These are phyloP conservation scores for Cytospora piceicola DNA, from an alignment of 2,329 filamentous ascomycete genomes.

Conservation along the genomic window DNA sequence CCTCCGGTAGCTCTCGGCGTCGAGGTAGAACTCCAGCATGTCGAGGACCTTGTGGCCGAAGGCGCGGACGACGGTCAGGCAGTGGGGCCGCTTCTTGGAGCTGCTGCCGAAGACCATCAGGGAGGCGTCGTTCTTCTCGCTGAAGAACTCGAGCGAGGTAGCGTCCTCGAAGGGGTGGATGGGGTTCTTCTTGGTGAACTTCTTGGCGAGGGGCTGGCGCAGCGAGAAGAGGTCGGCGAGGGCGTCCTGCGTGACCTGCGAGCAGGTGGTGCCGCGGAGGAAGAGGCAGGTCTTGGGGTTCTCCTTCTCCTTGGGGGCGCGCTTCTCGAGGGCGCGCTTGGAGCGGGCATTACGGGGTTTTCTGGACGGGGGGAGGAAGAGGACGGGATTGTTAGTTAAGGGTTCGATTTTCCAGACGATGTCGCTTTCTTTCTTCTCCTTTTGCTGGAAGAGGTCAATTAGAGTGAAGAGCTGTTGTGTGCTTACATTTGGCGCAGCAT, in stretches of 20 bases:
- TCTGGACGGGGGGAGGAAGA: conserved; percentile 39
- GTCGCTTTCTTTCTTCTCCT: too few relatives aligned
- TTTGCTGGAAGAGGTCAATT: not conserved
- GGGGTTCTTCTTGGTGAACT: conserved; percentile 96
- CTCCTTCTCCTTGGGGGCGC: conserved; percentile 85
- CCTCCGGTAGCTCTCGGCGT: conserved; percentile 71
- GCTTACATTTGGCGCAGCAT: conserved; percentile 57
- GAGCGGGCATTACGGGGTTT: conserved; percentile 78
- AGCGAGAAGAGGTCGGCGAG: conserved; percentile 83
- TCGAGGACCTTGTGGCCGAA: conserved; percentile 89
- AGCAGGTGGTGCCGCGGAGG: conserved; percentile 84
- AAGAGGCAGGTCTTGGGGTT: conserved; percentile 90
- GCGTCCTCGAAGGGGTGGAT: conserved; percentile 94
- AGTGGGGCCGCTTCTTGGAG: conserved; percentile 95
- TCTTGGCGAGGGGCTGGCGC: conserved; percentile 81
- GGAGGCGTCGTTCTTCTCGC: conserved; percentile 91
- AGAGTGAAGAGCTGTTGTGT: not conserved
- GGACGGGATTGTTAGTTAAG: not conserved
- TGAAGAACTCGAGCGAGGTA: conserved; percentile 89
- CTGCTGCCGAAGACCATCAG: conserved; percentile 82
- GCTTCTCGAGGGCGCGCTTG: conserved; percentile 92
- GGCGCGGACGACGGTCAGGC: conserved; percentile 78
- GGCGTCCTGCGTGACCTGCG: conserved; percentile 79
- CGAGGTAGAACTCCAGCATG: conserved; percentile 89
- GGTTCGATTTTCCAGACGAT: not conserved